These are phyloP conservation scores for Blastobotrys robertii DNA, from an alignment of 805 yeast species.

Conservation along the genomic window DNA sequence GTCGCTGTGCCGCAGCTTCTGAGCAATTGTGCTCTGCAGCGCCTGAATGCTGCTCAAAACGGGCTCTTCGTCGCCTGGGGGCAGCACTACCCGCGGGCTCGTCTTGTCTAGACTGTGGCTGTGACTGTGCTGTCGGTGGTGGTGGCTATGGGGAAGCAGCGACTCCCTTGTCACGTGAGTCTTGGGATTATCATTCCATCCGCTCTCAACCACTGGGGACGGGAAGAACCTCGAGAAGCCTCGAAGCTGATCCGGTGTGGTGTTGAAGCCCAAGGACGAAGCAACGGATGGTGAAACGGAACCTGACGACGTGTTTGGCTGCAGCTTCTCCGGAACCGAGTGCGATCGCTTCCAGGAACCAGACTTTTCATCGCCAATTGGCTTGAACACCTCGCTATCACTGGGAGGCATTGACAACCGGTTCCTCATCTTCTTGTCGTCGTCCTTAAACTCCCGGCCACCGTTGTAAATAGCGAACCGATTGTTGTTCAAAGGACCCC, in stretches of 20 bases:
- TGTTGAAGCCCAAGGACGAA: background rate
- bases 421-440: too few relatives aligned
- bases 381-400: too few relatives aligned
- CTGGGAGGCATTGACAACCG: too few relatives aligned
- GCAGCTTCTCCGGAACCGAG: background rate
- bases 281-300: background rate
- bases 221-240: slow-evolving; percentile 11
- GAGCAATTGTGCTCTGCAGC: slow-evolving; percentile 6
- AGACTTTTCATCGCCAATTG: too few relatives aligned
- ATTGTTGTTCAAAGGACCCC: too few relatives aligned
- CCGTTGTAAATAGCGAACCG: too few relatives aligned
- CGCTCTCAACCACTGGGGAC: slow-evolving; percentile 5
- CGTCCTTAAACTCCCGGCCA: too few relatives aligned
- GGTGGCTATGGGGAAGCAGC: background rate
- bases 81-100: slow-evolving; percentile 11
- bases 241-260: slow-evolving; percentile 1
- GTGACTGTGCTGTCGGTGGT: background rate
- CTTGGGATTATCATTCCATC: background rate
- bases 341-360: too few relatives aligned
- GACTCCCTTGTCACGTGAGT: background rate
- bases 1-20: slow-evolving; percentile 1
- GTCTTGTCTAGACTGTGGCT: background rate
- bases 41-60: slow-evolving; percentile 6
- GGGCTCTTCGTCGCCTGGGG: slow-evolving; percentile 1
- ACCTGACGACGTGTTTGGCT: slow-evolving; percentile 1